These are phyloP conservation scores for Backusella tuberculispora DNA, from an alignment of 192 early-diverging fungal genomes.

Conservation along the genomic window DNA sequence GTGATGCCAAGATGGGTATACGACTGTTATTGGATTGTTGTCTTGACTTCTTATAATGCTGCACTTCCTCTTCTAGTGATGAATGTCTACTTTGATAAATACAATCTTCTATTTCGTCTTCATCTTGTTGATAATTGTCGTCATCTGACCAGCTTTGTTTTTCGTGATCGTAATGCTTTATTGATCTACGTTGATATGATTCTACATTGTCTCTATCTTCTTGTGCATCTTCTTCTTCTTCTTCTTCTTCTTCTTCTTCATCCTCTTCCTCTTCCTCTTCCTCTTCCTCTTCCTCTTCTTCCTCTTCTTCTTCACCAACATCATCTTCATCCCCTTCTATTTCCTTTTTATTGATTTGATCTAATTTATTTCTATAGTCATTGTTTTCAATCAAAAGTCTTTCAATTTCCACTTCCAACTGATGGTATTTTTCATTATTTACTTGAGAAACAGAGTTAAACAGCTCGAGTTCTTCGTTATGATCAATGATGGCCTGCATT, in stretches of 20 bases:
- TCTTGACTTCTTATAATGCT: background rate
- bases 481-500: background rate
- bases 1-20: background rate
- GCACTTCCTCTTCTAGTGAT: background rate
- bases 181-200: no score
- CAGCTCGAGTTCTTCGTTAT: background rate
- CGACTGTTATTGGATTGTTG: background rate
- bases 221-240: no score
- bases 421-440: background rate
- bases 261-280: background rate
- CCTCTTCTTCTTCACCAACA: background rate
- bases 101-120: no score
- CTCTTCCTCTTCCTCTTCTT: background rate
- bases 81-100: background rate
- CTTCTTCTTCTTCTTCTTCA: background rate
- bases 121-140: background rate
- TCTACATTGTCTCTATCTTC: no score
- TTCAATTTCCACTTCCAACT: background rate
- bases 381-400: background rate
- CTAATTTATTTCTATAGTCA: background rate
- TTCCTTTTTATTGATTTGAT: background rate
- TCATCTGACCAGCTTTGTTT: background rate
- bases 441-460: background rate
- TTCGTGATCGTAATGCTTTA: no score
- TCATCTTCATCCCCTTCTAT: background rate